Conservation (phyloP, 1,284 basidiomycete genomes). For the Leccinum huronense region DNA sequence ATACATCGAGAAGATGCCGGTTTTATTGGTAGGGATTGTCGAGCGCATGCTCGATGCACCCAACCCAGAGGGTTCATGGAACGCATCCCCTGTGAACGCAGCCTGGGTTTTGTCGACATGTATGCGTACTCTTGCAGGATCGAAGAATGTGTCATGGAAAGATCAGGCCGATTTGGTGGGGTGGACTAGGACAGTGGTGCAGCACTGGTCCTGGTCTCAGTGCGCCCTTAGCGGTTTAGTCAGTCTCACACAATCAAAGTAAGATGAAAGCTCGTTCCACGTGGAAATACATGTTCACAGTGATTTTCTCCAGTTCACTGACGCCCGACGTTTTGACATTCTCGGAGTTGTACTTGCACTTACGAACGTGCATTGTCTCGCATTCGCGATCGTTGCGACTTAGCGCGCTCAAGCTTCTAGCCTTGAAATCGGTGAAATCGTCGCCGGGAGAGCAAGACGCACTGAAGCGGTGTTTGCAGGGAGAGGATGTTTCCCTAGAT, state of each 20-base stretch:
- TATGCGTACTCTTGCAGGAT: conserved; percentile 46
- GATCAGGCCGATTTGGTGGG: conserved; percentile 41
- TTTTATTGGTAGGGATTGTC: conserved; percentile 50
- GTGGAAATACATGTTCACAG: not conserved
- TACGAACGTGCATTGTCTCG: conserved; percentile 52
- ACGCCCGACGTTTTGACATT: conserved; percentile 36
- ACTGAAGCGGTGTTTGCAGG: conserved; percentile 63
- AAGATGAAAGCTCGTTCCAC: conserved; percentile 13
- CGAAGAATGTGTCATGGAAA: conserved; percentile 42
- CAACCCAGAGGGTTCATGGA: conserved; percentile 37
- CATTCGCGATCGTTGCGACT: conserved; percentile 59
- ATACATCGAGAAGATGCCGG: conserved; percentile 45
- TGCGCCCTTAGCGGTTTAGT: conserved; percentile 55
- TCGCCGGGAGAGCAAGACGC: conserved; percentile 52
- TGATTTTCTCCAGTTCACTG: conserved; percentile 16
- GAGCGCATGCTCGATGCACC: conserved; percentile 41
- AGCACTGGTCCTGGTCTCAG: conserved; percentile 60
- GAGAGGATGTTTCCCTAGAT: conserved; percentile 73
- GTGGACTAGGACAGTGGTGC: conserved; percentile 48
- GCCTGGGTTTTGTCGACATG: conserved; percentile 54
- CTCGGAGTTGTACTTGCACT: conserved; percentile 45
- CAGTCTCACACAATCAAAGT: conserved; percentile 51
- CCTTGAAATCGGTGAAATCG: conserved; percentile 41
- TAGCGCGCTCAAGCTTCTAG: conserved; percentile 54
- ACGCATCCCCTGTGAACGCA: conserved; percentile 40